Base-by-base conservation (phyloP, 2,329 filamentous ascomycete species). In the Metarhizium sp. region DNA sequence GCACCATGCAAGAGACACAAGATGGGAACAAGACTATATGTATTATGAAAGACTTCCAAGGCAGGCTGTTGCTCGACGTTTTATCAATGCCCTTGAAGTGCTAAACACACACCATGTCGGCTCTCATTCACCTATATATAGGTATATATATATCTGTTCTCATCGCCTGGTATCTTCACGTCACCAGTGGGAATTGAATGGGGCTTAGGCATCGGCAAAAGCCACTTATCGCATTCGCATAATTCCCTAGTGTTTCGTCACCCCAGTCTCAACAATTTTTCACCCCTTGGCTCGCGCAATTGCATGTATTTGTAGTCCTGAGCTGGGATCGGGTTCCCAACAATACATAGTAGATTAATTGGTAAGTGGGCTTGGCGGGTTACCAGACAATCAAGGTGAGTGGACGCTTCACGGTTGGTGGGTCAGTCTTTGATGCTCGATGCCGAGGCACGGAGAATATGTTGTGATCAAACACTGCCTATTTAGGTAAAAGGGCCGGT, bases 381-480 rank as follows among this genome's bases (percentile, higher is more conserved):
- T 25, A 3, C 25, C 25, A 25, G 25, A 25, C 1, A 42, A 29
- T 43, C 14, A 50, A 30, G 18, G 16, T 49, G 49, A 36, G 42
- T 49, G 43, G 43, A 36, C n/a, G 40, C 20, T 42, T 50, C 46
- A 48, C 46, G 36, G 34, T 29, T 40, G 25, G 14, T 34, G 45
- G 51, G 43, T 49, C 42, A 55, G 30, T 16, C 38, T 20, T 42
- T 18, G 29, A 43, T n/a, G 42, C 7, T 16, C n/a, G 34, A 11
- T 51, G 32, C 55, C 52, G 55, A 54, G 55, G 52, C 49, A n/a
- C 52, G 52, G 55, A 43, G 43, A 54, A 43, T 50, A 45, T 34
- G 14, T 45, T 16, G 43, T 34, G n/a, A 51, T 40, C 16, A 54
- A 49, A 36, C 30, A 51, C 51, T 32, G 51, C 40, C 43, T 29